phyloP scores from a whole-genome alignment of 441 rosid species.

The Brassica hybrid region DNA sequence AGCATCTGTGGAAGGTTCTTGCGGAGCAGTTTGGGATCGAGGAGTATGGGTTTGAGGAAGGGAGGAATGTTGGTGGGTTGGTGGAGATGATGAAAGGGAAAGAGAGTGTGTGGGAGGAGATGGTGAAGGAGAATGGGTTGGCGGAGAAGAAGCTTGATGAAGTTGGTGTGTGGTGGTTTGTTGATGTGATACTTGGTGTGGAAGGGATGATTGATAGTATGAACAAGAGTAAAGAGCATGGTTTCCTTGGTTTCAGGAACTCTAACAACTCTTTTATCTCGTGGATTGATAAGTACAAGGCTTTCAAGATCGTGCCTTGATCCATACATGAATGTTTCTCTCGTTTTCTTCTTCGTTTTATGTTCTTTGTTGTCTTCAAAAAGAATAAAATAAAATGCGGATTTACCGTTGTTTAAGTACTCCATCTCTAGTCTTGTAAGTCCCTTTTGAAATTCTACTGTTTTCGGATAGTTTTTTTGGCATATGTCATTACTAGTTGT shows the following conservation, averaged over 20 bases:
- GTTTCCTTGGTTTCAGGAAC: conserved; percentile 84
- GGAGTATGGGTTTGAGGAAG: conserved; percentile 62
- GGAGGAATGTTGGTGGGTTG: conserved; percentile 51
- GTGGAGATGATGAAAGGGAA: conserved; percentile 71
- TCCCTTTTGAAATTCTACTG: no score
- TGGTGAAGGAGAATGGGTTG: conserved; percentile 67
- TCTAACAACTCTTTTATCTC: conserved; percentile 66
- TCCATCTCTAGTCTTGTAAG: no score
- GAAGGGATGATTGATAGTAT: conserved; percentile 47
- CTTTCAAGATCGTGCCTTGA: conserved; percentile 75
- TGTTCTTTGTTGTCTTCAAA: conserved; percentile 24
- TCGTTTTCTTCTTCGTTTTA: conserved; percentile 15
- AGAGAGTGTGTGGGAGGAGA: conserved; percentile 73
- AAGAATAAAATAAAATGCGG: conserved; percentile 13
- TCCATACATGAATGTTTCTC: neutral
- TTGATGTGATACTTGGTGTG: conserved; percentile 44
- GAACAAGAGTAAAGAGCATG: conserved; percentile 89
- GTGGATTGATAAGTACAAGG: conserved; percentile 77
- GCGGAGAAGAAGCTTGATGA: conserved; percentile 58
- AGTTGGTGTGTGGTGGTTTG: conserved; percentile 72
- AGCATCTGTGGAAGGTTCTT: conserved; percentile 74
- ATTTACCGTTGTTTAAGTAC: conserved; percentile 7
- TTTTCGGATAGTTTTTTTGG: neutral
- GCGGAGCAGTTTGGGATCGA: conserved; percentile 86
- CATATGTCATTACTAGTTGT: neutral